Conservation (phyloP, 352 stramenopile genomes). For the Albugo laibachii region DNA sequence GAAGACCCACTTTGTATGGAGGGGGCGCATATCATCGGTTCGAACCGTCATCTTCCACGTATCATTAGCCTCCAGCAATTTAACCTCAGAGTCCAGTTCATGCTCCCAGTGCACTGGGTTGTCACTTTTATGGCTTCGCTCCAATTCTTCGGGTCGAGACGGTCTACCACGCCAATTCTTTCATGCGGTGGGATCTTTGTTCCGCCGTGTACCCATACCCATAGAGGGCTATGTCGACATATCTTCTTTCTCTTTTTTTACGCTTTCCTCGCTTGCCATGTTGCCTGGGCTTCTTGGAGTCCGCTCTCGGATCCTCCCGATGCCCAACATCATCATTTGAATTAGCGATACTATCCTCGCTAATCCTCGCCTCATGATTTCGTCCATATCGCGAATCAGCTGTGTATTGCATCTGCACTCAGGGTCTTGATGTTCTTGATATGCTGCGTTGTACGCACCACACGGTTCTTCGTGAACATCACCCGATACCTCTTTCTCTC, state of each 20-base stretch:
- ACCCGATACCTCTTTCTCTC: neutral
- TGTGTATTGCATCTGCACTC: neutral
- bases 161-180: neutral
- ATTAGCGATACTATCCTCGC: too few relatives aligned
- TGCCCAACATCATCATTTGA: neutral
- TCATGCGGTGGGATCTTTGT: too few relatives aligned
- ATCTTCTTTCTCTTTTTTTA: neutral
- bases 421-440: neutral
- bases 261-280: neutral
- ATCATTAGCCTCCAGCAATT: neutral
- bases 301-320: neutral
- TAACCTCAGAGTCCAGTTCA: neutral
- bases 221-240: too few relatives aligned
- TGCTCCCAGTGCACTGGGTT: conserved; percentile 1
- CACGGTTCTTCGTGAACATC: neutral
- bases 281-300: neutral
- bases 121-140: neutral
- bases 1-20: conserved; percentile 9
- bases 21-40: neutral
- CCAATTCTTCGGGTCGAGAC: too few relatives aligned
- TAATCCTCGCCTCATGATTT: too few relatives aligned
- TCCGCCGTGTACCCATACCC: too few relatives aligned
- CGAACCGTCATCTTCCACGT: conserved; percentile 1
- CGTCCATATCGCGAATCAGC: too few relatives aligned
- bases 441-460: neutral